Evolutionary conservation across 169 alveolate genomes (phyloP).

Genomic region (Eimeria praecox): DNA sequence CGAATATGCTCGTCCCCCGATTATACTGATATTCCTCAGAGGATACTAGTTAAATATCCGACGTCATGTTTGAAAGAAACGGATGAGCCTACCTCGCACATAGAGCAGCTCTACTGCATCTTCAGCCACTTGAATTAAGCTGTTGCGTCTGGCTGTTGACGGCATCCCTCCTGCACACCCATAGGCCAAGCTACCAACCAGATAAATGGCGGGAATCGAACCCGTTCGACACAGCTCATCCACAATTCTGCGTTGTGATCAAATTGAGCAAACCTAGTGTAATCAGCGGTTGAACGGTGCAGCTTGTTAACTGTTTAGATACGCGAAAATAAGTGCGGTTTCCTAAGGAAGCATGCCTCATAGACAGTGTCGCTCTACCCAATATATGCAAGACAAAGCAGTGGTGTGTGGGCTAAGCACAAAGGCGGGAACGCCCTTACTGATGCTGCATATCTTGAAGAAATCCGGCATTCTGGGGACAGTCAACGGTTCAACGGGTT

Average conservation of each 20-base stretch:
- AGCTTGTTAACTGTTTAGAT: not conserved
- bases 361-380: not conserved
- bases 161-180: slow-evolving; percentile 65
- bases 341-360: not conserved
- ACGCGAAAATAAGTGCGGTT: not conserved
- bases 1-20: not conserved
- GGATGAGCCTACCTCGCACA: slow-evolving; percentile 25
- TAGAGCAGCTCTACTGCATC: slow-evolving; percentile 47
- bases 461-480: slow-evolving; percentile 68
- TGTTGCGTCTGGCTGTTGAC: not conserved
- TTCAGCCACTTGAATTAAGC: slow-evolving; percentile 6
- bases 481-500: not conserved
- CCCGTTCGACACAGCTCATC: not conserved
- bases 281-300: not conserved
- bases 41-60: not conserved
- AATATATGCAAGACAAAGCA: not conserved
- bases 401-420: not conserved
- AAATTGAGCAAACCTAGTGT: not conserved
- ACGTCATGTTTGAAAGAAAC: not conserved
- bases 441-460: slow-evolving; percentile 55
- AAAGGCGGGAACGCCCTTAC: not conserved
- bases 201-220: not conserved
- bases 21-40: not conserved
- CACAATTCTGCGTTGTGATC: not conserved
- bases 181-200: too few species aligned